phyloP scores from a whole-genome alignment of 257 asterid genomes.

The Leonotis leonurus region DNA sequence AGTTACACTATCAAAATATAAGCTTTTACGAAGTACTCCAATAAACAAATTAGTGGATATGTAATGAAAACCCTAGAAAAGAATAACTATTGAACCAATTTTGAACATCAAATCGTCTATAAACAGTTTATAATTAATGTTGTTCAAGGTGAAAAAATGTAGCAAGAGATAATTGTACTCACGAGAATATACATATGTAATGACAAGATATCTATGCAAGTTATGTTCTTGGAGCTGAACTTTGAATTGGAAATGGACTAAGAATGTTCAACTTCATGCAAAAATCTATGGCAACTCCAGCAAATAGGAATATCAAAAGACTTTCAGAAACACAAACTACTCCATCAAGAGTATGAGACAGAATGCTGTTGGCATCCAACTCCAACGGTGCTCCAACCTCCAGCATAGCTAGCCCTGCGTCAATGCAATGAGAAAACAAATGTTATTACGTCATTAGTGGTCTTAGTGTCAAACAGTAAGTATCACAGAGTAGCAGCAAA shows the following conservation, averaged over 20 bases:
- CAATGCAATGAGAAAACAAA: background rate
- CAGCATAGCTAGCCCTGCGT: constrained; percentile 71
- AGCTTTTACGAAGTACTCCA: too few relatives aligned
- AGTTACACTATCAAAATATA: too few relatives aligned
- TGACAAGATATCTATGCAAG: background rate
- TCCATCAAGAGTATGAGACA: constrained; percentile 48
- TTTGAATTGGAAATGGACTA: constrained; percentile 68
- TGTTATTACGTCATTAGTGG: background rate
- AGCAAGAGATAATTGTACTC: background rate
- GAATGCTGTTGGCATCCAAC: constrained; percentile 46
- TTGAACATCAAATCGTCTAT: background rate
- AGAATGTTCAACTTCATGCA: constrained; percentile 66
- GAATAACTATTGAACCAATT: too few relatives aligned
- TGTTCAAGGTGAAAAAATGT: background rate
- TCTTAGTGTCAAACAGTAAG: background rate
- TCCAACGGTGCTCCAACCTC: constrained; percentile 55
- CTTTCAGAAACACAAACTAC: constrained; percentile 62
- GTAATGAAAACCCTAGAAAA: too few relatives aligned
- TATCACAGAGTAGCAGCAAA: background rate
- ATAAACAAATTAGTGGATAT: too few relatives aligned
- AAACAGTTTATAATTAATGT: background rate
- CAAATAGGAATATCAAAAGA: constrained; percentile 70
- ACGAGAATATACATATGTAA: background rate
- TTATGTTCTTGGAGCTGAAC: constrained; percentile 27
- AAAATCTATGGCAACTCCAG: constrained; percentile 76